phyloP scores from a whole-genome alignment of 192 early-diverging fungal genomes.

The Backusella liffmaniae region DNA sequence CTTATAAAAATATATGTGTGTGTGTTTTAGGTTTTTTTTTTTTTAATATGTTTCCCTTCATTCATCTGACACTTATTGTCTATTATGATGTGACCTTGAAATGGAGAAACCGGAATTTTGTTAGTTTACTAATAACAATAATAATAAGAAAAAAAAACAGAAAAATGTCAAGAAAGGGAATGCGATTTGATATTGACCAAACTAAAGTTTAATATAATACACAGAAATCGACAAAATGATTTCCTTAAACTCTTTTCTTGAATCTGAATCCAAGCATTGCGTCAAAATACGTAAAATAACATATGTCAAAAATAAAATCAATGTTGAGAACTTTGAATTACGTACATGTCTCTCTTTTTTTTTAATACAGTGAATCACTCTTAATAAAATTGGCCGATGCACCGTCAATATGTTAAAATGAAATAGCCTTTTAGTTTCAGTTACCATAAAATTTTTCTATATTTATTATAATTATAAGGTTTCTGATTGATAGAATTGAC shows the following conservation, averaged over 20 bases:
- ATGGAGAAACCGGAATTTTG: background rate
- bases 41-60: background rate
- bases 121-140: background rate
- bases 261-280: background rate
- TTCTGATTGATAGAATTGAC: background rate
- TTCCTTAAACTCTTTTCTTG: background rate
- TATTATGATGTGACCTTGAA: background rate
- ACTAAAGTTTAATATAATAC: background rate
- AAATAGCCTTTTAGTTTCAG: constrained; percentile 2
- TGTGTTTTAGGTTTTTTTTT: background rate
- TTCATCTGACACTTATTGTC: background rate
- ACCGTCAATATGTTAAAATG: background rate
- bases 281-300: background rate
- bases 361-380: no score
- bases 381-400: no score
- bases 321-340: background rate
- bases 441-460: background rate
- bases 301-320: background rate
- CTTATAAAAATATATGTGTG: no score
- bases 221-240: background rate
- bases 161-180: background rate
- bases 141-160: no score
- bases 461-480: background rate
- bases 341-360: background rate
- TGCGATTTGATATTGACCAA: background rate